Conservation (phyloP, 495 filamentous ascomycete genomes). For the Aspergillus homomorphus region DNA sequence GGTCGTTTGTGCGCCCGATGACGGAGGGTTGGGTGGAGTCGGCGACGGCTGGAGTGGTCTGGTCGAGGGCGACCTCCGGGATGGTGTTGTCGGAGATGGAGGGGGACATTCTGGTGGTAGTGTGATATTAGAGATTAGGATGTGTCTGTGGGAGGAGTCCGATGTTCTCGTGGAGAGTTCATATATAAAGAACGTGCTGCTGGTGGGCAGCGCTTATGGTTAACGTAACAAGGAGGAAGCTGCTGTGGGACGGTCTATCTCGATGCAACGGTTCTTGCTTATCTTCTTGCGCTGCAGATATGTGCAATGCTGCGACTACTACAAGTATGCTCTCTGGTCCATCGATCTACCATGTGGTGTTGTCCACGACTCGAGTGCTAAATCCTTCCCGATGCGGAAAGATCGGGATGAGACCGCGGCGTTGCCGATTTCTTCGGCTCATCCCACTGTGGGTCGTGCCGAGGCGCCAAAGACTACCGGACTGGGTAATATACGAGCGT, state of each 20-base stretch:
- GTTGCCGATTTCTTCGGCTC: neutral
- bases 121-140: neutral
- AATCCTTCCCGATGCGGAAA: neutral
- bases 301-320: neutral
- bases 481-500: conserved; percentile 1
- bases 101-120: conserved; percentile 26
- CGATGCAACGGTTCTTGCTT: neutral
- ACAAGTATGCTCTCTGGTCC: neutral
- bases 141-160: neutral
- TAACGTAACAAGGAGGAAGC: neutral
- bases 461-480: conserved; percentile 6
- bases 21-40: conserved; percentile 26
- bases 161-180: neutral
- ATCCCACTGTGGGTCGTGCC: conserved; percentile 3
- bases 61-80: conserved; percentile 22
- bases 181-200: neutral
- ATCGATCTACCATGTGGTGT: too few species aligned
- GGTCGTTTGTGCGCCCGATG: conserved; percentile 23
- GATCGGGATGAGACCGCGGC: neutral
- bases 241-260: neutral
- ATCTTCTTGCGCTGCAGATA: neutral
- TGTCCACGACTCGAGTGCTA: neutral
- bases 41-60: conserved; percentile 22
- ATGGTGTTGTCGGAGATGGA: conserved; percentile 26
- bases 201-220: neutral